Conservation (phyloP, 2,329 filamentous ascomycete genomes). For the Penicillium sp. region DNA sequence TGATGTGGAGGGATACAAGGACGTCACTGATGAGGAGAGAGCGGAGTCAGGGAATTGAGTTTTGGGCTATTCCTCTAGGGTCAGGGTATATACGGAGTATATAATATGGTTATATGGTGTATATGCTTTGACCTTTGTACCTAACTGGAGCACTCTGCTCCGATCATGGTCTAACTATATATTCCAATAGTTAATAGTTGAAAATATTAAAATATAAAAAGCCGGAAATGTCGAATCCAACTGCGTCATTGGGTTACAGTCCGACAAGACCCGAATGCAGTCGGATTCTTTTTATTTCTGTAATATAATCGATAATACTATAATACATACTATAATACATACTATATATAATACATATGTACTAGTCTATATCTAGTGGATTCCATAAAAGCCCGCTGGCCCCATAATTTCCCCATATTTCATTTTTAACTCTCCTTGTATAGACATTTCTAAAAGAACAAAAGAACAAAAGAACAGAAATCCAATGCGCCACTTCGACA, state of each 20-base stretch:
- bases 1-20: constrained; percentile 9
- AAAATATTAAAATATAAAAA: not conserved
- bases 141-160: not conserved
- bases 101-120: no score
- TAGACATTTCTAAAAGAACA: not conserved
- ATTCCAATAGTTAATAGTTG: no score
- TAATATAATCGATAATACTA: no score
- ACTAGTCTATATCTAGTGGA: not conserved
- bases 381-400: constrained; percentile 6
- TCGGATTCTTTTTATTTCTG: not conserved
- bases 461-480: no score
- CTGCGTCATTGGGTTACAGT: constrained; percentile 32
- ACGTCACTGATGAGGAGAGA: constrained; percentile 5
- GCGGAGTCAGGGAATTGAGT: constrained; percentile 10
- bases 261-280: not conserved
- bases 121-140: not conserved
- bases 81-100: not conserved
- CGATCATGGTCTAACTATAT: no score
- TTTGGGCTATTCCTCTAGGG: not conserved
- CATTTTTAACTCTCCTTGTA: not conserved
- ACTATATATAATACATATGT: no score
- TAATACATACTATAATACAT: no score
- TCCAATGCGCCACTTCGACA: constrained; percentile 37
- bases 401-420: constrained; percentile 16
- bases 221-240: not conserved